phyloP scores from a whole-genome alignment of 768 basidiomycete species.

The Hypsizygus marmoreus region DNA sequence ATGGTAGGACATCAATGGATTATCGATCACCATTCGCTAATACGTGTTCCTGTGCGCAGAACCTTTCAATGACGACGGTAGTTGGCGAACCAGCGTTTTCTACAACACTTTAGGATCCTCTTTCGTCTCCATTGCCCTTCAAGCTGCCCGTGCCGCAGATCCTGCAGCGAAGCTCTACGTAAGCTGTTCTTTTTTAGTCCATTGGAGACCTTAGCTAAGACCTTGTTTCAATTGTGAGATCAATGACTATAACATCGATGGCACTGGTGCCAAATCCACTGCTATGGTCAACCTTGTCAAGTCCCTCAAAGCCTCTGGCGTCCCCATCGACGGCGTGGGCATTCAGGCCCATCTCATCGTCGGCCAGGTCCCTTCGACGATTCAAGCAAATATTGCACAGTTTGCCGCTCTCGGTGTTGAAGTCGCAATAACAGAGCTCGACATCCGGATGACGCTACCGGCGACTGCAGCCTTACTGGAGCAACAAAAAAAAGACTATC shows the following conservation, averaged over 20 bases:
- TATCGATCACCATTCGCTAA: background rate
- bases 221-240: conserved; percentile 23
- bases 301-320: conserved; percentile 44
- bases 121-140: conserved; percentile 54
- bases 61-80: conserved; percentile 64
- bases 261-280: conserved; percentile 52
- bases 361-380: conserved; percentile 49
- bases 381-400: conserved; percentile 50
- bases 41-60: too few species aligned
- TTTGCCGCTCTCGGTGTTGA: conserved; percentile 65
- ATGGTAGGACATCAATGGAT: conserved; percentile 22
- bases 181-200: conserved; percentile 1
- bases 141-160: conserved; percentile 55
- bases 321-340: conserved; percentile 63
- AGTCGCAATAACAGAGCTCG: conserved; percentile 69
- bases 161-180: conserved; percentile 59
- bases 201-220: background rate
- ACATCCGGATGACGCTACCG: conserved; percentile 62
- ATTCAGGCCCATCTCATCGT: conserved; percentile 64
- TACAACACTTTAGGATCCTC: conserved; percentile 48
- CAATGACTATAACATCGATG: conserved; percentile 45
- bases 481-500: conserved; percentile 61
- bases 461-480: conserved; percentile 46
- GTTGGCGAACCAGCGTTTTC: conserved; percentile 55
- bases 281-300: conserved; percentile 55